Percentiles rank a stretch among this genome's conserved stretches.
Evolutionary conservation across 169 alveolate species (phyloP).

Genomic region (Cryptosporidium muris): DNA sequence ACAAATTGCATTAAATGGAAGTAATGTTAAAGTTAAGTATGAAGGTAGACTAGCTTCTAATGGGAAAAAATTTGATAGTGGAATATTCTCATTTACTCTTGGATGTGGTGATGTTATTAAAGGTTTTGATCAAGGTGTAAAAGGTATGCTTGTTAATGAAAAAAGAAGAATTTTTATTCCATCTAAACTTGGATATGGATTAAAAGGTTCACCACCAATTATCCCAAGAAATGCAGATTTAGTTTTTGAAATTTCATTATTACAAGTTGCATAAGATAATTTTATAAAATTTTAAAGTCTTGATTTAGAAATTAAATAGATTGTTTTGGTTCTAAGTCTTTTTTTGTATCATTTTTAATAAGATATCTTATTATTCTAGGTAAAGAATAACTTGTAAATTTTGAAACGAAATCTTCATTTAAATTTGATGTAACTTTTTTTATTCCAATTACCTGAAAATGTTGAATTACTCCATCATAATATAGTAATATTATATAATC

Average conservation of each 20-base stretch:
- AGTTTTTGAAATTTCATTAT: slow-evolving; percentile 74
- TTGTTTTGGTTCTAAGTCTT: not conserved
- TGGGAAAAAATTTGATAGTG: slow-evolving; percentile 70
- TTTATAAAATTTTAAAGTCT: not conserved
- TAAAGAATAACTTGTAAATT: not conserved
- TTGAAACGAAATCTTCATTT: slow-evolving; percentile 2
- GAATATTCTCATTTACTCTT: slow-evolving; percentile 43
- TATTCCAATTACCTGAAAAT: slow-evolving; percentile 53
- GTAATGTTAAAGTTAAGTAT: slow-evolving; percentile 66
- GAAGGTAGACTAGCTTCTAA: slow-evolving; percentile 66
- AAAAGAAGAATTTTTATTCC: slow-evolving; percentile 73
- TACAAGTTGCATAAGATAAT: not conserved
- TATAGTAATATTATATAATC: slow-evolving; percentile 13
- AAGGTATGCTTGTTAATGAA: slow-evolving; percentile 76
- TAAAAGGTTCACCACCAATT: slow-evolving; percentile 73
- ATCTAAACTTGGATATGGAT: slow-evolving; percentile 75
- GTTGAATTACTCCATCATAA: slow-evolving; percentile 38
- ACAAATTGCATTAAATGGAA: slow-evolving; percentile 61
- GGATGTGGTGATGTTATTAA: slow-evolving; percentile 75
- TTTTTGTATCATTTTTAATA: slow-evolving; percentile 27
- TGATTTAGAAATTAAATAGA: slow-evolving; percentile 1
- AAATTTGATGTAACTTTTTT: slow-evolving; percentile 26
- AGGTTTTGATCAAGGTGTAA: slow-evolving; percentile 77
- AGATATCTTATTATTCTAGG: slow-evolving; percentile 35
- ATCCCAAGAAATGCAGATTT: slow-evolving; percentile 76